Percentiles rank a stretch among this genome's conserved stretches.
Conservation (phyloP, 1,284 basidiomycete genomes). For the Apiotrichum gamsii region DNA sequence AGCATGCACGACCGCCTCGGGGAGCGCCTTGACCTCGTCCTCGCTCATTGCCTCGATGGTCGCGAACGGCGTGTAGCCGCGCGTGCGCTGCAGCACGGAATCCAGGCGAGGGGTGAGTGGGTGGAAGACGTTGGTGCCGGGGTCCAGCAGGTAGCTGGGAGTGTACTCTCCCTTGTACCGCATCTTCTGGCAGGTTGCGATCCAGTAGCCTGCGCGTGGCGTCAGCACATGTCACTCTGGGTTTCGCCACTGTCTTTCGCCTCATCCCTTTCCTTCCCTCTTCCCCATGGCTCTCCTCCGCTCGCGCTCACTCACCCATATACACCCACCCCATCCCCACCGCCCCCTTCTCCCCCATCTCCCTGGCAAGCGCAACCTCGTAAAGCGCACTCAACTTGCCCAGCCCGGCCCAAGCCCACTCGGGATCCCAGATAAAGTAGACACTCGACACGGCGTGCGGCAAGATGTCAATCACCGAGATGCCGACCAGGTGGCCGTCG, state of each 20-base stretch:
- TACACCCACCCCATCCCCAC: conserved; percentile 62
- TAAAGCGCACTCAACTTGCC: conserved; percentile 86
- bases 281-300: background rate
- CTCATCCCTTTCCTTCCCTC: no score
- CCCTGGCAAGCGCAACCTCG: conserved; percentile 64
- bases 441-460: conserved; percentile 87
- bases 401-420: conserved; percentile 59
- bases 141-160: conserved; percentile 83
- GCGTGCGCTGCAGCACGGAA: conserved; percentile 52
- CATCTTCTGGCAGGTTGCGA: conserved; percentile 92
- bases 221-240: background rate
- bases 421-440: conserved; percentile 87
- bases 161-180: conserved; percentile 87
- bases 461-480: conserved; percentile 86
- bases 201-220: conserved; percentile 69
- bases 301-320: conserved; percentile 60
- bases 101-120: conserved; percentile 61
- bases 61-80: conserved; percentile 41
- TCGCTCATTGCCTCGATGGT: conserved; percentile 11
- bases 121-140: conserved; percentile 71
- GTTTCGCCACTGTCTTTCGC: no score
- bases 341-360: conserved; percentile 67
- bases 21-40: background rate
- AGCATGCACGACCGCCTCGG: background rate
- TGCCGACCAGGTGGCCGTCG: conserved; percentile 73